Evolutionary conservation across 345 rosid genomes (phyloP), one percentile per base, ranked within the genome.

Genomic region (Eucalyptus erythrocorys): DNA sequence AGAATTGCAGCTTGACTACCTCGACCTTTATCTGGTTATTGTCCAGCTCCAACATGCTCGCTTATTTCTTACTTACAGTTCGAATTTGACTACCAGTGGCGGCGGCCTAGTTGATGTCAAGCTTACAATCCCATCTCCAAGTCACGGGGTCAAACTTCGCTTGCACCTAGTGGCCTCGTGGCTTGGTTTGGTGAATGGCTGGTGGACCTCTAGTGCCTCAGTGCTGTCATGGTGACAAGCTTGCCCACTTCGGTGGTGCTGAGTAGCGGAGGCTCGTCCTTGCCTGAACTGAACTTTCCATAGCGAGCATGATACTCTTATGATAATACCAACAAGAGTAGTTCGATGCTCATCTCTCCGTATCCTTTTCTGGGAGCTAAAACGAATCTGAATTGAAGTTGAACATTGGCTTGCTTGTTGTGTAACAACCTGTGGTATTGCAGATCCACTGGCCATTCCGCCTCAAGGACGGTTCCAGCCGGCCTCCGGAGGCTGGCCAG

Each of bases 361-460:
- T 10, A 32, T 66, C 6, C 5, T 15, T 16, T 66, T 66, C 22
- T 7, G 22, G 79, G 42, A 32, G 40, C 3, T 15, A 3, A 32
- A 7, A 32, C 8, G 9, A 32, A n/a, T 66, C 4, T n/a, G 79
- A 8, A 32, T 8, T 66, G 40, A 15, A 66, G 10, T n/a, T n/a
- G 0, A n/a, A 22, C 40, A 15, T 15, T 5, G 79, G 79, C 79
- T 66, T 32, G 22, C 79, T 32, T 66, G 40, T 0, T 15, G 21
- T 66, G 79, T 32, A 66, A 66, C 22, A 2, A 66, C 79, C 37
- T 66, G 79, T 8, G 79, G 42, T 66, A 16, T 53, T 85, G 90
- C 87, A 95, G 95, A 92, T 95, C 59, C 96, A 93, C 89, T 95
- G 96, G 94, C 95, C 95, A 19, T 92, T 95, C 88, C 88, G 86